Evolutionary conservation across 2,329 filamentous ascomycete genomes (phyloP), one percentile per base, ranked within the genome.

Genomic region (Zelopaecilomyces penicillatus): DNA sequence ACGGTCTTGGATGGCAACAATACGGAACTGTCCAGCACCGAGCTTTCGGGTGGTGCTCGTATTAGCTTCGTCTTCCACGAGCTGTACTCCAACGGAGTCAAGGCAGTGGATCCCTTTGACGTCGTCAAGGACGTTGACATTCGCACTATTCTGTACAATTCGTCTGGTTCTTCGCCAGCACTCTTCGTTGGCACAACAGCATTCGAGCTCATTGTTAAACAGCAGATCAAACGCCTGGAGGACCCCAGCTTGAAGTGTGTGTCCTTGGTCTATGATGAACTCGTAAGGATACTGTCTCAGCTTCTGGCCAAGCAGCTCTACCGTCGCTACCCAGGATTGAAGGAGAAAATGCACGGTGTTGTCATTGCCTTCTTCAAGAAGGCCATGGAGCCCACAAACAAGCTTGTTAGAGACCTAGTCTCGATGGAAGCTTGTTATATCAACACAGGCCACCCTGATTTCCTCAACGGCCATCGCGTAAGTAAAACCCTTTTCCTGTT

Each of bases 61-160:
- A 98, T 98, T 65, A 95, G 89, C 63, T 98, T 98, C 62, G 93
- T 98, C 38, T 98, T 97, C 78, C 93, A 98, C 68, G 93, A 98
- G 66, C 76, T 98, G 11, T 98, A 98, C 69, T 84, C 89, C 46
- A 97, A 97, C 64, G 93, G 93, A 69, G 79, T 98, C 63, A 97
- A 97, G 75, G 90, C 93, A 2, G 84, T 98, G 37, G 94, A 98
- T 65, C 93, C 93, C 32, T 98, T 98, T 64, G 93, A 98, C 58
- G 78, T 90, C 52, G 89, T 97, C 65, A 98, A 97, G 72, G 93
- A 98, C 64, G 83, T 91, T 49, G 93, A 98, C 61, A 98, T 98
- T 57, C 85, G 94, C 55, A 97, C 88, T 27, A 91, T 96, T 50
- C 78, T 98, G 6, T 95, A 95, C 80, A 98, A 98, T 78, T 97